Conservation (phyloP, 108 stramenopile species). For the Schizochytrium sp. region DNA sequence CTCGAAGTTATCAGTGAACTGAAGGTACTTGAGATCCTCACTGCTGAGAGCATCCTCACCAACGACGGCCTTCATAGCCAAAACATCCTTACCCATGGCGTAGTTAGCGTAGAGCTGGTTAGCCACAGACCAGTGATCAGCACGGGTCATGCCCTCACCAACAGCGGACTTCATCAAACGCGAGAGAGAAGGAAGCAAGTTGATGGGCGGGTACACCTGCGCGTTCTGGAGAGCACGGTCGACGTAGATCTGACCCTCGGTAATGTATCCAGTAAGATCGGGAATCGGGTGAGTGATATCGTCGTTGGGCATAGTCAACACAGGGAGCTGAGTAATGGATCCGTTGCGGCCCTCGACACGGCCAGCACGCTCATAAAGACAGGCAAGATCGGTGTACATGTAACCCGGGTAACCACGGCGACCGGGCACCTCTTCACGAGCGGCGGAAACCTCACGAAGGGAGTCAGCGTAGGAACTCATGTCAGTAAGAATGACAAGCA, state of each 20-base stretch:
- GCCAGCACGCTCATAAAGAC: constrained; percentile 99
- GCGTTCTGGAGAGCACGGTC: constrained; percentile 97
- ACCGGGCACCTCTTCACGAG: constrained; percentile 99
- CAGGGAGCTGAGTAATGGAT: constrained; percentile 99
- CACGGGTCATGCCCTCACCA: constrained; percentile 98
- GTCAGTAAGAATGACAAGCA: constrained; percentile 97
- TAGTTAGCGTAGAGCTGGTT: constrained; percentile 99
- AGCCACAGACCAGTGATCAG: constrained; percentile 96
- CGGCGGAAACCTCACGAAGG: constrained; percentile 98
- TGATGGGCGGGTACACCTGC: constrained; percentile 99
- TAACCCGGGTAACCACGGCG: constrained; percentile 99
- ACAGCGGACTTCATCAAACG: constrained; percentile 99
- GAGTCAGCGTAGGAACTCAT: constrained; percentile 99
- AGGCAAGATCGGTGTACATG: constrained; percentile 99
- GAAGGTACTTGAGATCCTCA: constrained; percentile 98
- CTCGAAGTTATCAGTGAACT: constrained; percentile 98
- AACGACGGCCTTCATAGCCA: constrained; percentile 99
- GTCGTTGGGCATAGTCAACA: constrained; percentile 99
- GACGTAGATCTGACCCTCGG: constrained; percentile 98
- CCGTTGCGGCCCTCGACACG: constrained; percentile 98
- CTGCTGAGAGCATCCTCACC: constrained; percentile 99
- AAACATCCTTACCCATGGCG: constrained; percentile 99
- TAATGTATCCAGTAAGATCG: constrained; percentile 99
- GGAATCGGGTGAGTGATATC: constrained; percentile 99
- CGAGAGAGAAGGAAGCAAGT: constrained; percentile 97